phyloP scores from a whole-genome alignment of 116 monocot species.

The Zostera marina region DNA sequence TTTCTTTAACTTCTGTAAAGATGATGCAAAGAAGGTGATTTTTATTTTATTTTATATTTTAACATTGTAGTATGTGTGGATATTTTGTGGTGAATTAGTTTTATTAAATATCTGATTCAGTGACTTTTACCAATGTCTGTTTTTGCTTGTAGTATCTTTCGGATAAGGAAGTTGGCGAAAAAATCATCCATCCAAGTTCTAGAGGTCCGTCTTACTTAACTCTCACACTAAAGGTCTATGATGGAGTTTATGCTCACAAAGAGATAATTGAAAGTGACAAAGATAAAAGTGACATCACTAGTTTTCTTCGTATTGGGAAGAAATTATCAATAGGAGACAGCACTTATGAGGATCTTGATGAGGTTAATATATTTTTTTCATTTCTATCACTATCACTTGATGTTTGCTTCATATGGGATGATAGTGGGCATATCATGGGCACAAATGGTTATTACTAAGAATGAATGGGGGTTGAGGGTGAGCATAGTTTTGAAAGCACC shows the following conservation, averaged over 20 bases:
- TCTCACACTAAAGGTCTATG: conserved; percentile 75
- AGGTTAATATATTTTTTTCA: conserved; percentile 26
- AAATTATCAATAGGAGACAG: conserved; percentile 69
- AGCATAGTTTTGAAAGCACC: too few species aligned
- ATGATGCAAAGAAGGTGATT: conserved; percentile 72
- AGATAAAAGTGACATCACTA: conserved; percentile 93
- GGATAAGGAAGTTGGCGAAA: conserved; percentile 86
- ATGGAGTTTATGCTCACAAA: conserved; percentile 95
- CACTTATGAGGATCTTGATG: conserved; percentile 95
- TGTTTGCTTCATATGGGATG: background rate
- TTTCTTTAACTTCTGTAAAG: conserved; percentile 76
- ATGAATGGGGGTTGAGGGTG: too few species aligned
- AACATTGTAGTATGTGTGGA: background rate
- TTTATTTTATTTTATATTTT: background rate
- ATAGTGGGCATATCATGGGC: too few species aligned
- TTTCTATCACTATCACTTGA: background rate
- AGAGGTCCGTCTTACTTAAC: conserved; percentile 83
- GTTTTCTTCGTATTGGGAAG: conserved; percentile 92
- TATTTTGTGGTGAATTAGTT: background rate
- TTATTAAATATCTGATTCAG: background rate
- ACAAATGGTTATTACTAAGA: too few species aligned
- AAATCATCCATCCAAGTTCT: conserved; percentile 77
- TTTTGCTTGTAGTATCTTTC: conserved; percentile 45
- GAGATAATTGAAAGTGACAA: conserved; percentile 84
- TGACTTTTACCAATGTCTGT: background rate